A percentile compares a stretch with the other conserved stretches of the same genome.
These are phyloP conservation scores for Jatropha multifida DNA, from an alignment of 441 rosid genomes.

Conservation along the genomic window DNA sequence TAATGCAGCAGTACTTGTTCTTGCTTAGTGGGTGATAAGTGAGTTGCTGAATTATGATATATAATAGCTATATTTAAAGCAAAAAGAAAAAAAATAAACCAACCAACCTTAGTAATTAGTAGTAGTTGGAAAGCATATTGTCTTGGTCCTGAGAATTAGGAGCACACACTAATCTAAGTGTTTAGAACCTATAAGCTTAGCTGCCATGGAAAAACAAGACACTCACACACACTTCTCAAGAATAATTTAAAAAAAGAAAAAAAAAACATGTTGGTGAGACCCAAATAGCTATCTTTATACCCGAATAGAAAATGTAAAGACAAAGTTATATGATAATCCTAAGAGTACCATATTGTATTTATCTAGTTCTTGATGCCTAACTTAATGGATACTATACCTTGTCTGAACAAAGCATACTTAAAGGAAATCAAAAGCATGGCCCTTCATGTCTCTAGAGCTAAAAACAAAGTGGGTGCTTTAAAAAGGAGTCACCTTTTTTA, in stretches of 20 bases:
- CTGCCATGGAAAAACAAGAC: conserved; percentile 48
- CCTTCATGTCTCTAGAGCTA: conserved; percentile 45
- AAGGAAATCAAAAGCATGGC: conserved; percentile 43
- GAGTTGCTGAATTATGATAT: not conserved
- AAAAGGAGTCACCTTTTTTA: conserved; percentile 30
- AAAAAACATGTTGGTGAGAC: conserved; percentile 20
- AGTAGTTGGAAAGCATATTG: conserved; percentile 26
- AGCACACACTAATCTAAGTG: conserved; percentile 27
- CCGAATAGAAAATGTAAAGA: conserved; percentile 51
- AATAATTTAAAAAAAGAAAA: conserved; percentile 25
- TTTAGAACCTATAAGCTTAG: conserved; percentile 30
- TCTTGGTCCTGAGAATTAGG: conserved; percentile 38
- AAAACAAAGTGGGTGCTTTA: conserved; percentile 32
- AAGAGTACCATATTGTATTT: conserved; percentile 6
- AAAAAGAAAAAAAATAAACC: conserved; percentile 21
- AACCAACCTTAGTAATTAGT: conserved; percentile 27
- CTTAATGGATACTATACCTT: conserved; percentile 64
- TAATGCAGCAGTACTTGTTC: not conserved
- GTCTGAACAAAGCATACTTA: conserved; percentile 44
- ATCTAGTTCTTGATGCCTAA: conserved; percentile 51
- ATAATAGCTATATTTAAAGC: not conserved
- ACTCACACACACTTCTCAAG: conserved; percentile 41
- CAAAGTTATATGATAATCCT: conserved; percentile 51
- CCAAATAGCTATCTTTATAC: conserved; percentile 29
- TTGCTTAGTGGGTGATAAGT: not conserved